Conservation (phyloP, 495 filamentous ascomycete species). For the Thermochaetoides thermophila region DNA sequence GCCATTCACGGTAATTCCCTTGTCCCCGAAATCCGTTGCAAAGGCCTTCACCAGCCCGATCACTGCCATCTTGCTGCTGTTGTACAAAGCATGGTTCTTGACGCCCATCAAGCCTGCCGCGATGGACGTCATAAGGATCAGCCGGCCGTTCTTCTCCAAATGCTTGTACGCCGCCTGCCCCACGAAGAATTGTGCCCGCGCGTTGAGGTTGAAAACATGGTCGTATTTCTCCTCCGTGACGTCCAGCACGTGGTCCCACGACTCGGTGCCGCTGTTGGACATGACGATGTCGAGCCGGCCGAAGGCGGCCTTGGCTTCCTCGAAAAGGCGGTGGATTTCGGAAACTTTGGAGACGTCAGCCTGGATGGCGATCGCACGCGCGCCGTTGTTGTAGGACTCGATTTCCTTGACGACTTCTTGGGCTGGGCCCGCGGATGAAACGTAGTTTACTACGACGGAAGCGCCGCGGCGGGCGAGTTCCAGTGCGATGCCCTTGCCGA, state of each 20-base stretch:
- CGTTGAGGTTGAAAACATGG: slow-evolving; percentile 61
- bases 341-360: slow-evolving; percentile 56
- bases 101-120: slow-evolving; percentile 42
- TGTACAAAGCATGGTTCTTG: slow-evolving; percentile 60
- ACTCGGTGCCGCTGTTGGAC: slow-evolving; percentile 52
- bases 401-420: slow-evolving; percentile 44
- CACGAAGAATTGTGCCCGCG: slow-evolving; percentile 70
- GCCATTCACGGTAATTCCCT: slow-evolving; percentile 61
- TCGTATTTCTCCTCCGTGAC: slow-evolving; percentile 65
- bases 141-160: slow-evolving; percentile 48
- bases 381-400: slow-evolving; percentile 25
- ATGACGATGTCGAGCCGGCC: slow-evolving; percentile 64
- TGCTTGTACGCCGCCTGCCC: slow-evolving; percentile 61
- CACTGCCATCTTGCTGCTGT: slow-evolving; percentile 61
- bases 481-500: slow-evolving; percentile 60
- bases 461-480: slow-evolving; percentile 61
- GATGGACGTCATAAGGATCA: slow-evolving; percentile 48
- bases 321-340: slow-evolving; percentile 50
- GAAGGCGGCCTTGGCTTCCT: slow-evolving; percentile 45
- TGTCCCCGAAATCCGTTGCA: slow-evolving; percentile 54
- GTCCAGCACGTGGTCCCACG: slow-evolving; percentile 48
- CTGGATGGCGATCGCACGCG: slow-evolving; percentile 52
- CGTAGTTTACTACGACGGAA: slow-evolving; percentile 66
- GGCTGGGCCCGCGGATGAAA: slow-evolving; percentile 44
- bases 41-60: slow-evolving; percentile 68